phyloP scores from a whole-genome alignment of 345 rosid genomes.

The Eucalyptus viminalis region DNA sequence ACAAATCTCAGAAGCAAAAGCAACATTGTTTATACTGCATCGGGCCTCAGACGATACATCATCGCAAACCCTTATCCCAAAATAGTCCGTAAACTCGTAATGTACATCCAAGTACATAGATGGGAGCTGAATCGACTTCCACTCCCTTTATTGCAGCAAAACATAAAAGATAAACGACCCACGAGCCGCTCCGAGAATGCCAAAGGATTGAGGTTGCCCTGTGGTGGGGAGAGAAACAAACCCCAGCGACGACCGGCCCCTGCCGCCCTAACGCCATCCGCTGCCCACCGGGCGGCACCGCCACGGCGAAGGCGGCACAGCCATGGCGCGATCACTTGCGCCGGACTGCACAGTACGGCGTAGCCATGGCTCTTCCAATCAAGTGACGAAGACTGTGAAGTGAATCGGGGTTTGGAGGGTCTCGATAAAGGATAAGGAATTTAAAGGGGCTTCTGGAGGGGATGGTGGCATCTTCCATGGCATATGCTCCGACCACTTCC shows the following conservation, averaged over 20 bases:
- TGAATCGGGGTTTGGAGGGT: neutral
- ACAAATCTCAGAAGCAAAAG: neutral
- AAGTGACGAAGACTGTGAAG: neutral
- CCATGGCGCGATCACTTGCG: neutral
- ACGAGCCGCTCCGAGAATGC: neutral
- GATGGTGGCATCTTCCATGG: slow-evolving; percentile 30
- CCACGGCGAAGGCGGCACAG: neutral
- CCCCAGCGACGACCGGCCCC: neutral
- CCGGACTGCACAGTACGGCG: neutral
- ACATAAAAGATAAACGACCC: neutral
- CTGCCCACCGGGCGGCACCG: neutral
- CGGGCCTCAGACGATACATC: neutral
- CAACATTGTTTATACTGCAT: neutral
- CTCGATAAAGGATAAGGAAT: neutral
- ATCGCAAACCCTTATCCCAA: neutral
- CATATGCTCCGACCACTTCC: slow-evolving; percentile 17
- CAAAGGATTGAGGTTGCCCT: neutral
- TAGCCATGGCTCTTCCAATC: neutral
- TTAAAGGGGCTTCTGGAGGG: neutral
- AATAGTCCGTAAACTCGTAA: neutral
- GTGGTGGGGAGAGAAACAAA: neutral
- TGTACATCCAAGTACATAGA: neutral
- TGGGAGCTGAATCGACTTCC: neutral
- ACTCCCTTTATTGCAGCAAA: neutral
- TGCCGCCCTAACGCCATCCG: neutral